Base-by-base conservation (phyloP, 768 basidiomycete species). In the Phallus indusiatus region DNA sequence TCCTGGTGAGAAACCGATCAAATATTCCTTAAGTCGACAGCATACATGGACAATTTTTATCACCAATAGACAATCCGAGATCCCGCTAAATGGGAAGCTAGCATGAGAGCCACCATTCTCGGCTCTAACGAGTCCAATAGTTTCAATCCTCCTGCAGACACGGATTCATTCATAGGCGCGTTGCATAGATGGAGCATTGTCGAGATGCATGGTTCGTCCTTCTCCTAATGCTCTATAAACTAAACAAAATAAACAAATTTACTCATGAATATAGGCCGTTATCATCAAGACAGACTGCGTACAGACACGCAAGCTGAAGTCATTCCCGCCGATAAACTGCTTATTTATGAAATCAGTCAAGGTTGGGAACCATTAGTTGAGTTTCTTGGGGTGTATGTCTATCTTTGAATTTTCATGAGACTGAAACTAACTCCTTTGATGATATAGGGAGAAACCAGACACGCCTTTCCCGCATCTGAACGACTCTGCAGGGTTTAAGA, bases 261-360 rank as follows among this genome's bases (percentile, higher is more conserved):
- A 3, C 28, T 28, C 7, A 28, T 28, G 28, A 7, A 28, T 28
- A 3, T 28, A 28, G 28, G 28, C 28, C 28, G 28, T 28, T 56
- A 46, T 24, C 55, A 56, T 33, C 37, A 47, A 18, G 55, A 47
- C 17, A 36, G 55, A 14, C 36, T 56, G 11, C 34, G 21, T 18
- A 56, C 35, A 12, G 42, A 56, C 22, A 24, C 55, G 22, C 55
- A 42, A 7, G 42, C 46, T 21, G 55, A 56, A 24, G 11, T 56
- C 35, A 56, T 56, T 47, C 55, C 55, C 7, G 16, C 55, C 4
- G 55, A 56, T 12, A 14, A 56, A 33, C 55, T 56, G 2, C 46
- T 56, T 18, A 21, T 56, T 47, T 56, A 56, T 33, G 55, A 56
- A 56, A 47, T 56, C 6, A 34, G 55, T 8, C 42, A 56, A 20